A percentile compares a stretch with the other conserved stretches of the same genome.
Conservation (phyloP, 176 grass and related monocot genomes). For the Olyra latifolia region DNA sequence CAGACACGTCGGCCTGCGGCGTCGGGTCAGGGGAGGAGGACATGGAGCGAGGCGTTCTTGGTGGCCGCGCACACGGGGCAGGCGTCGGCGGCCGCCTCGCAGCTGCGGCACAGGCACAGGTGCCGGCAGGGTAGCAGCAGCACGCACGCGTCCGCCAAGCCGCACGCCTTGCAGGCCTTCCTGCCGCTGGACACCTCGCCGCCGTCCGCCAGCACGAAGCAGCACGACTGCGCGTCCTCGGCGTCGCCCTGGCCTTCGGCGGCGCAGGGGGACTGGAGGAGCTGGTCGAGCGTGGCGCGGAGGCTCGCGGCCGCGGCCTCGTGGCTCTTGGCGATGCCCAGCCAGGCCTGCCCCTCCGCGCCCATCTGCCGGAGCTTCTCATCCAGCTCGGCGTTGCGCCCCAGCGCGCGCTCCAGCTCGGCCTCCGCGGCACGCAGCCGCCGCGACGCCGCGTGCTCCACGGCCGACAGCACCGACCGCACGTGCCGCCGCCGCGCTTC, state of each 20-base stretch:
- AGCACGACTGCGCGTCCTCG: constrained; percentile 75
- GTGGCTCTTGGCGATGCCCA: constrained; percentile 45
- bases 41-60: constrained; percentile 49
- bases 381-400: constrained; percentile 53
- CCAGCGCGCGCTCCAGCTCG: constrained; percentile 31
- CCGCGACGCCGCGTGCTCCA: constrained; percentile 23
- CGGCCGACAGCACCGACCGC: constrained; percentile 25
- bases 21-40: constrained; percentile 38
- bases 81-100: constrained; percentile 31
- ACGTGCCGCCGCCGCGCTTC: constrained; percentile 56
- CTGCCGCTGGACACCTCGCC: neutral
- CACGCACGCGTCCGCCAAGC: constrained; percentile 45
- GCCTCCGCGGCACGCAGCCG: constrained; percentile 49
- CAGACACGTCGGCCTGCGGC: neutral
- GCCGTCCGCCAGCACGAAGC: constrained; percentile 21
- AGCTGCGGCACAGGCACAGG: constrained; percentile 61
- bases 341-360: constrained; percentile 59
- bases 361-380: constrained; percentile 47
- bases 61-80: constrained; percentile 48
- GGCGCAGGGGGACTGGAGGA: neutral
- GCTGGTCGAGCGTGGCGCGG: constrained; percentile 53
- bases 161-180: constrained; percentile 48
- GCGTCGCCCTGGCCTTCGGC: constrained; percentile 20
- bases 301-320: constrained; percentile 55
- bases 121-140: constrained; percentile 76